phyloP scores from a whole-genome alignment of 345 rosid species.

The Eucalyptus dawsonii region DNA sequence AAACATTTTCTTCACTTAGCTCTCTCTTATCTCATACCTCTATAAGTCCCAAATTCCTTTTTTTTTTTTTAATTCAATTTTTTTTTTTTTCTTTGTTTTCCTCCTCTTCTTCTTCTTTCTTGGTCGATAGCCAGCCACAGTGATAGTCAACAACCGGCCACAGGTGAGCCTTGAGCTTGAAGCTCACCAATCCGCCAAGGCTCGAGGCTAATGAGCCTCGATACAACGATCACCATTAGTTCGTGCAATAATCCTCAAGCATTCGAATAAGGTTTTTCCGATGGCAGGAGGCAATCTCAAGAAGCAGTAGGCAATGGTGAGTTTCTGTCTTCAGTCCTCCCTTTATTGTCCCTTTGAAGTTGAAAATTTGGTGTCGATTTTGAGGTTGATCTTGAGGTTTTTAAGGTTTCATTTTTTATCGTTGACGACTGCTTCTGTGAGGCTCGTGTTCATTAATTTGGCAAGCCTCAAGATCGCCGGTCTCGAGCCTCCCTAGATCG shows the following conservation, averaged over 20 bases:
- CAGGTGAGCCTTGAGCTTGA: accelerated
- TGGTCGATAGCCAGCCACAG: accelerated
- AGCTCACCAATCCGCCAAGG: accelerated
- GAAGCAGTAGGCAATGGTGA: not conserved
- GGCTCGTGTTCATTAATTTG: accelerated
- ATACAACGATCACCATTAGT: too few relatives aligned
- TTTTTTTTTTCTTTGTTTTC: accelerated
- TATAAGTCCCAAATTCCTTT: too few relatives aligned
- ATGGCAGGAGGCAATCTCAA: constrained; percentile 6
- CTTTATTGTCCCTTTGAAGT: not conserved
- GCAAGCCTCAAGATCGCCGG: accelerated
- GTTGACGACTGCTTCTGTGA: accelerated
- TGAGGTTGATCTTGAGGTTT: not conserved
- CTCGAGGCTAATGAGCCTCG: accelerated
- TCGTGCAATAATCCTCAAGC: not conserved
- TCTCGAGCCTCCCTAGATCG: accelerated
- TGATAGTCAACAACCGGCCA: accelerated
- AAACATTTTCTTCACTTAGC: too few relatives aligned
- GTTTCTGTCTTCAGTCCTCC: not conserved
- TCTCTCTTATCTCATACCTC: too few relatives aligned
- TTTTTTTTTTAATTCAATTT: too few relatives aligned
- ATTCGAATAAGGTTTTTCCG: accelerated
- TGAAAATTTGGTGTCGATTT: not conserved
- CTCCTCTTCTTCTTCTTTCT: too few relatives aligned
- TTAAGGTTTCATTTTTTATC: not conserved